Base-by-base conservation (phyloP, 2,329 filamentous ascomycete genomes). In the Ceratocystis huliohia region DNA sequence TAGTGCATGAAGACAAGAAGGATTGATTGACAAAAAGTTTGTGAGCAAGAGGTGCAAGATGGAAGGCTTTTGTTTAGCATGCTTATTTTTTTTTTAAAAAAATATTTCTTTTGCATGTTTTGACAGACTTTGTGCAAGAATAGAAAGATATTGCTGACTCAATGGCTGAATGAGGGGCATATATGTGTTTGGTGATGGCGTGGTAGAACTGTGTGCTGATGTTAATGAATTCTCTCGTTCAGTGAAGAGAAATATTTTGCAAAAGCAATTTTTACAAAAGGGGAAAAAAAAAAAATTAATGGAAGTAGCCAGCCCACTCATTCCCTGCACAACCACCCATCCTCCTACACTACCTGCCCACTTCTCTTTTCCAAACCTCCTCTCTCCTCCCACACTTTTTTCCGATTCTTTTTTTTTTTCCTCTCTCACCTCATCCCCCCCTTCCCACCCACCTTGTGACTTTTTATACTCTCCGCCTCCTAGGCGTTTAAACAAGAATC, bases 401-500 rank as follows among this genome's bases (percentile, higher is more conserved):
- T 66, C 62, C 44, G 28, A 59, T 67, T 62, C 56, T 65, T 56
- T 59, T 50, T 61, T 67, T 66, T 64, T 67, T 53, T 62, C 64
- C 63, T 56, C 50, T 68, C 66, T 62, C 65, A 56, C 63, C 63
- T 65, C 64, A 65, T 64, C 66, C 65, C 67, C 56, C 66, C 65
- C 59, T 46, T 61, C 66, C 56, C 64, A 61, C 64, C 57, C 66
- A 68, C 66, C 66, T 68, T 68, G 66, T 68, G 66, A 68, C 64
- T 68, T 68, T 68, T 68, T 68, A 65, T 63, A 65, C 66, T 65
- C 61, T 65, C 66, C 66, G 66, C 66, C 66, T 68, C 63, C 63
- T 68, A 68, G 66, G 66, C 66, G 66, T 68, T 68, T 68, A 68
- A 68, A 68, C 66, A 68, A 68, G 59, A 66, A 69, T 77, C 74